Percentiles rank a stretch among this genome's conserved stretches.
Conservation (phyloP, 345 rosid species). For the Brassica carinata region DNA sequence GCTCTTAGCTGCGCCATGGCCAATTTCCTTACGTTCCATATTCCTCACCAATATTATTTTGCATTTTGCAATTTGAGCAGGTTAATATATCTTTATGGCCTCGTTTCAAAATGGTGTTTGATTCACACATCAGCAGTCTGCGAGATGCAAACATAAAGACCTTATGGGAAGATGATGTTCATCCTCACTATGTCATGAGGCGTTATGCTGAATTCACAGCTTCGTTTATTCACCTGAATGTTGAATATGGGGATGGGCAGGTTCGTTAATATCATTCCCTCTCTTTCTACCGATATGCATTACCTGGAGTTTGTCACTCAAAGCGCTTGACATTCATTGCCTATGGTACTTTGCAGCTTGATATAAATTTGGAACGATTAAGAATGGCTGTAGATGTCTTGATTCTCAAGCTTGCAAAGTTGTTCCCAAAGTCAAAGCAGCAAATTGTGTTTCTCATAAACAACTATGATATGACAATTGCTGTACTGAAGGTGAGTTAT, state of each 20-base stretch:
- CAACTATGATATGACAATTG: constrained; percentile 94
- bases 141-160: constrained; percentile 87
- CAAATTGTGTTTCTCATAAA: constrained; percentile 90
- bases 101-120: constrained; percentile 95
- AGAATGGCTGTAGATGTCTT: constrained; percentile 94
- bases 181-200: constrained; percentile 99
- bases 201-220: constrained; percentile 98
- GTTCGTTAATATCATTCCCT: constrained; percentile 43
- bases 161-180: constrained; percentile 97
- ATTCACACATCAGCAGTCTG: constrained; percentile 84
- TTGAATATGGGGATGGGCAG: constrained; percentile 97
- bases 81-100: constrained; percentile 98
- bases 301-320: constrained; percentile 5
- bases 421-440: constrained; percentile 69
- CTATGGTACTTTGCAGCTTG: constrained; percentile 65
- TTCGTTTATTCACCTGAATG: constrained; percentile 93
- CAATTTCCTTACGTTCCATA: constrained; percentile 17
- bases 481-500: constrained; percentile 80
- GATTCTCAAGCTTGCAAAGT: constrained; percentile 79
- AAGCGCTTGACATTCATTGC: constrained; percentile 2
- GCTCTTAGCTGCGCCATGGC: not conserved
- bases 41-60: constrained; percentile 10
- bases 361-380: constrained; percentile 87
- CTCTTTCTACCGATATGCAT: constrained; percentile 12
- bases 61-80: constrained; percentile 50